Evolutionary conservation across 331 rosid genomes (phyloP).

Genomic region (Phaseolus coccineus): DNA sequence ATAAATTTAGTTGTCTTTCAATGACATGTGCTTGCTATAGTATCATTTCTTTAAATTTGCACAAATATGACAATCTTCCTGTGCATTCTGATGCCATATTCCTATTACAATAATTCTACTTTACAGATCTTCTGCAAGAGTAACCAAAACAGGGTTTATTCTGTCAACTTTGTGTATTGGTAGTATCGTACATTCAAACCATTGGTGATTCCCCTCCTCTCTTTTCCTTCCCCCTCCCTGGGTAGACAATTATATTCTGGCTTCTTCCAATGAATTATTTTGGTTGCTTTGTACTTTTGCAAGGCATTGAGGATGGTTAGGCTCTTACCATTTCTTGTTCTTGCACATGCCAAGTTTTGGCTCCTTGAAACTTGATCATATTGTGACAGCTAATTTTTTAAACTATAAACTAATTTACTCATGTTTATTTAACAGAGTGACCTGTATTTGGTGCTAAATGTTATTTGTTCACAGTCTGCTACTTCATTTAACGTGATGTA

Average conservation of each 20-base stretch:
- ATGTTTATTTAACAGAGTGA: background rate
- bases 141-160: constrained; percentile 20
- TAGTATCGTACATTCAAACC: constrained; percentile 13
- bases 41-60: background rate
- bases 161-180: background rate
- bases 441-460: background rate
- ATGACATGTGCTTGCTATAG: background rate
- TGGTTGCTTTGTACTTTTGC: background rate
- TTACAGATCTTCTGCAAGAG: constrained; percentile 10
- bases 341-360: background rate
- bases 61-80: background rate
- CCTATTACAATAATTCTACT: constrained; percentile 17
- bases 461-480: background rate
- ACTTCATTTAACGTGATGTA: constrained; percentile 9
- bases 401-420: background rate
- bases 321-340: background rate
- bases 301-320: background rate
- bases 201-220: constrained; percentile 10
- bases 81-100: constrained; percentile 13
- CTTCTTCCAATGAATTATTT: background rate
- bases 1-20: constrained; percentile 2
- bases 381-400: background rate
- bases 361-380: background rate
- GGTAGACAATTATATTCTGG: background rate
- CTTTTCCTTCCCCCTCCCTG: background rate